Evolutionary conservation across 1,139 yeast genomes (phyloP).

Genomic region (Pichia sp.): DNA sequence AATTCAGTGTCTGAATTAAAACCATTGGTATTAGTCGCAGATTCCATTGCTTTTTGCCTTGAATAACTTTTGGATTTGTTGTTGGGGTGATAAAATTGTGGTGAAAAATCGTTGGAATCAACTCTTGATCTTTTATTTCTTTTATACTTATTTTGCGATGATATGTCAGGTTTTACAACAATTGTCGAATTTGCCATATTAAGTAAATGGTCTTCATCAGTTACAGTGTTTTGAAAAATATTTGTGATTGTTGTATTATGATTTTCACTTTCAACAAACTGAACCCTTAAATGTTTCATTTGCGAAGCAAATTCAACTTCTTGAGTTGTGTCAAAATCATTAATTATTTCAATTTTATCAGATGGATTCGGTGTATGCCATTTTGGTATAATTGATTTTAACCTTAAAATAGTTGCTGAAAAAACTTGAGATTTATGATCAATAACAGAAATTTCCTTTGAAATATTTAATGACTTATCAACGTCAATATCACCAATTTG

Average conservation of each 20-base stretch:
- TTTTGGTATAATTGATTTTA: constrained; percentile 6
- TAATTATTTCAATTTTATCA: constrained; percentile 12
- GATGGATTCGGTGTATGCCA: not conserved
- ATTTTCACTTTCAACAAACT: constrained; percentile 21
- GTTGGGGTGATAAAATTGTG: constrained; percentile 5
- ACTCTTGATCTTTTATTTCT: not conserved
- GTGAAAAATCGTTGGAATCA: constrained; percentile 5
- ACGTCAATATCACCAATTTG: not conserved
- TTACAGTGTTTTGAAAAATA: not conserved
- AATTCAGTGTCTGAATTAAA: not conserved
- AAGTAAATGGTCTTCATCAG: not conserved
- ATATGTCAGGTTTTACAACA: not conserved
- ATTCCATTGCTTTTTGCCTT: constrained; percentile 9
- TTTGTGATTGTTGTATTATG: constrained; percentile 5
- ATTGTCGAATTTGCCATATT: not conserved
- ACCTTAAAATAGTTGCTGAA: constrained; percentile 9
- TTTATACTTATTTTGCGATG: not conserved
- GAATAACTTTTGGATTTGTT: constrained; percentile 3
- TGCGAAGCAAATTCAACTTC: constrained; percentile 67
- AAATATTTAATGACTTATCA: constrained; percentile 21
- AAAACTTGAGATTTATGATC: constrained; percentile 6
- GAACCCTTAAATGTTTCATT: constrained; percentile 55
- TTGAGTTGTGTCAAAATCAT: constrained; percentile 53
- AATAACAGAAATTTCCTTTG: constrained; percentile 3
- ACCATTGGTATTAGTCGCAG: constrained; percentile 4